A percentile compares a stretch with the other conserved stretches of the same genome.
Evolutionary conservation across 2,329 filamentous ascomycete species (phyloP).

Genomic region (Diaporthe citri): DNA sequence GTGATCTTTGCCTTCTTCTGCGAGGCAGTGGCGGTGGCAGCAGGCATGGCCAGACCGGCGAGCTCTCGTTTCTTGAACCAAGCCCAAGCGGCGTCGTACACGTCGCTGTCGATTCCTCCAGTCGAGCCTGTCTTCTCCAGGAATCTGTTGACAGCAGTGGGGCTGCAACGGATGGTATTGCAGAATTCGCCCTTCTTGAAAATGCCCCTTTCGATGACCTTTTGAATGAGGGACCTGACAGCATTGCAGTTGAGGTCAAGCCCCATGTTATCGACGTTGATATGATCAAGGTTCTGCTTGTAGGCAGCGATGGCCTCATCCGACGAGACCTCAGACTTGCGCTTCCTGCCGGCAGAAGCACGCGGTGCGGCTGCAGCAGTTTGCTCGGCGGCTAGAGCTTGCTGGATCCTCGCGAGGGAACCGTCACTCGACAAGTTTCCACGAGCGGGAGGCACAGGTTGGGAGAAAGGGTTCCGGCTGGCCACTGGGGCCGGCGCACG

Average conservation of each 20-base stretch:
- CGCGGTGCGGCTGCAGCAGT: neutral
- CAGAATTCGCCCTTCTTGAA: constrained; percentile 65
- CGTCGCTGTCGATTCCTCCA: constrained; percentile 51
- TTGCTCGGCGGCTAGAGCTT: neutral
- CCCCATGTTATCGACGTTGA: constrained; percentile 31
- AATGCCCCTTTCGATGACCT: constrained; percentile 59
- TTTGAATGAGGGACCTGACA: constrained; percentile 44
- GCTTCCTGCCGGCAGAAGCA: constrained; percentile 43
- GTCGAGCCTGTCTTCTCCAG: constrained; percentile 60
- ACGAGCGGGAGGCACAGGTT: neutral
- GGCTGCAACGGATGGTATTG: constrained; percentile 58
- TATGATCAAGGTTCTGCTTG: constrained; percentile 45
- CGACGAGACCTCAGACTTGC: constrained; percentile 44
- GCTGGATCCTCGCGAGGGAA: neutral
- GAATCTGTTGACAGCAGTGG: constrained; percentile 57
- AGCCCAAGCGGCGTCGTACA: constrained; percentile 51
- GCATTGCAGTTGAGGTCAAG: constrained; percentile 32
- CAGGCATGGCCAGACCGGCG: constrained; percentile 57
- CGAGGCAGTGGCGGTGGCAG: neutral
- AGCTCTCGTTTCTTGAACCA: constrained; percentile 67
- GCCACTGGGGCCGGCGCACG: neutral
- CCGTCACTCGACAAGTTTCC: too few species aligned
- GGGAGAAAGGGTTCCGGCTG: neutral
- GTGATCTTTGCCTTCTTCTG: constrained; percentile 33
- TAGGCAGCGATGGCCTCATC: constrained; percentile 47